Evolutionary conservation across 257 asterid species (phyloP), one percentile per base, ranked within the genome.

Genomic region (Nicotiana paniculata): DNA sequence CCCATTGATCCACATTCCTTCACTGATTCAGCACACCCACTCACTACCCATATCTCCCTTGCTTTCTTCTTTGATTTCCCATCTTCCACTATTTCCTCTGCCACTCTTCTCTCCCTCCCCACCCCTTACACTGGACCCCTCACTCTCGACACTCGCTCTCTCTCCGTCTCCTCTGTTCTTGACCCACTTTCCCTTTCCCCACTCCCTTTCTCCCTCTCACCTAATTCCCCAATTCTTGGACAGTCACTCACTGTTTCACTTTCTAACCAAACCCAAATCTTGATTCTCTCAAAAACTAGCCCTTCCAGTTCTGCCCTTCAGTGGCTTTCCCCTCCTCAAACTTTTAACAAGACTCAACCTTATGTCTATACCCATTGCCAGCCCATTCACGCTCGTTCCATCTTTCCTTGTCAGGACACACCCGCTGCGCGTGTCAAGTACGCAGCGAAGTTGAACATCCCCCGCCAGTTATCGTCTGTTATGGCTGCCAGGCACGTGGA

Each of bases 351-450:
- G 83, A 59, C 91, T 0, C 86, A 82, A 35, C 97, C 99, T 6
- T 95, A 92, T 74, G 99, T 95, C 8, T 95, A 92, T 81, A 95
- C 99, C 17, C 99, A 95, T 54, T 95, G 99, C 82, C 98, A 95
- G 80, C 51, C 99, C 72, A 95, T 95, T 80, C 99, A 95, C 82
- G 99, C 98, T 13, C 82, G 98, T 84, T 95, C 99, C 6, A 90
- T 95, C 58, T 95, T 95, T 90, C 99, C 99, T 39, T 95, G 98
- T 85, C 99, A 95, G 61, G 99, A 95, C 26, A 93, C 99, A 28
- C 99, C 99, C 1, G 98, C 97, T 1, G 97, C 95, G 9, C 92
- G 99, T 28, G 83, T 92, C 67, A 83, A 86, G 26, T 95, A 90
- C 72, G 51, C 92, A 12, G 97, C 97, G 15, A 91, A 88, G 54